Evolutionary conservation across 306 rosid genomes (phyloP).

Genomic region (Acacia confusa): DNA sequence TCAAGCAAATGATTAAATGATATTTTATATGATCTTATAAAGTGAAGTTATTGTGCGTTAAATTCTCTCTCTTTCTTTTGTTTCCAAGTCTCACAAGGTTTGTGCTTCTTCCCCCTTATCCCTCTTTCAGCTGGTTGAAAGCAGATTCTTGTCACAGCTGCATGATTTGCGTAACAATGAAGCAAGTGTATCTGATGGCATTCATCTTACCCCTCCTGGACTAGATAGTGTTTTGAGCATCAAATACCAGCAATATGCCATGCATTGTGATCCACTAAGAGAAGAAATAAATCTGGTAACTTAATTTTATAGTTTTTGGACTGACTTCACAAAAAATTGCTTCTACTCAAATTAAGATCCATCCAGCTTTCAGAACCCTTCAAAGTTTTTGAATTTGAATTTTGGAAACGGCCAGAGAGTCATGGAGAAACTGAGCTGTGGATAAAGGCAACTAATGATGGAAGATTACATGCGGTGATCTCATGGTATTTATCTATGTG

Average conservation of each 20-base stretch:
- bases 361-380: constrained; percentile 98
- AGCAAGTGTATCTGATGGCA: constrained; percentile 55
- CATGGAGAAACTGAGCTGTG: constrained; percentile 55
- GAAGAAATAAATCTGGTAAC: constrained; percentile 75
- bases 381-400: constrained; percentile 96
- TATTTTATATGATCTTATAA: not conserved
- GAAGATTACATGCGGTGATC: constrained; percentile 75
- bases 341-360: constrained; percentile 54
- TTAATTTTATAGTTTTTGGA: constrained; percentile 25
- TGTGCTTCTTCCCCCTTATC: not conserved
- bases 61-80: not conserved
- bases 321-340: constrained; percentile 27
- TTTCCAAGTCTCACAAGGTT: constrained; percentile 23
- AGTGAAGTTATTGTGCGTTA: constrained; percentile 3
- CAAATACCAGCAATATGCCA: constrained; percentile 70
- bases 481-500: constrained; percentile 67
- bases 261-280: constrained; percentile 64
- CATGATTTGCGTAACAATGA: constrained; percentile 74
- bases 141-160: constrained; percentile 68
- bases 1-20: constrained; percentile 10
- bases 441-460: constrained; percentile 65
- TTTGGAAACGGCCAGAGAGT: constrained; percentile 97
- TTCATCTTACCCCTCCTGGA: constrained; percentile 62
- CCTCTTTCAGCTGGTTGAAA: constrained; percentile 74
- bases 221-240: constrained; percentile 49